Base-by-base conservation (phyloP, 768 basidiomycete species). In the Lentinula sp. region DNA sequence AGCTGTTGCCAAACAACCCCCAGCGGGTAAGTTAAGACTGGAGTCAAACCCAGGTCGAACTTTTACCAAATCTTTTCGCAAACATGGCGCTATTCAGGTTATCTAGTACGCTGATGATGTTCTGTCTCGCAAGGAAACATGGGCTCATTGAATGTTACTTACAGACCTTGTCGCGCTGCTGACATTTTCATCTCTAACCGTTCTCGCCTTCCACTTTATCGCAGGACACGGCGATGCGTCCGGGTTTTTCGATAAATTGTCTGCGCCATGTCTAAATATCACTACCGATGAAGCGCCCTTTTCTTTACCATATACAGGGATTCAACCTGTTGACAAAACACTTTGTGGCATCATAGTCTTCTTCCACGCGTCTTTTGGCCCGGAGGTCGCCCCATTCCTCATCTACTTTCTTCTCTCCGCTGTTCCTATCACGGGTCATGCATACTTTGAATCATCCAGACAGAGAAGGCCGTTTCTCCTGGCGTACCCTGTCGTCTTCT, bases 311-410 rank as follows among this genome's bases (percentile, higher is more conserved):
- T 81, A 81, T 66, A 80, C 79, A 16, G 73, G 75, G 4, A 43
- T 72, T 13, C 42, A 65, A n/a, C 48, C 56, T 4, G 35, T 77
- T n/a, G 81, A 86, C 63, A 36, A 48, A 10, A 4, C 61, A 7
- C 66, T 85, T 9, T 85, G 84, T 57, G 65, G 67, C 10, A 50
- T 84, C 42, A 78, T 83, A 50, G 62, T 69, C 0, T 76, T 85
- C 67, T 85, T 85, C 68, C 78, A 83, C 39, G 69, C 68, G 42
- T 71, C 74, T 23, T 72, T 83, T 61, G 64, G 70, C 8, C 69
- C 65, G 0, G 54, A 66, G 10, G 69, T 69, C 23, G 64, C 65
- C 28, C 66, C 68, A 7, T 74, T 75, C 62, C 66, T 79, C 41
- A 66, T 66, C 6, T 82, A 82, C 62, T 73, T 76, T 46, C 59